Conservation (phyloP, 2,329 filamentous ascomycete species). For the Mycosphaerelloides madeirae region DNA sequence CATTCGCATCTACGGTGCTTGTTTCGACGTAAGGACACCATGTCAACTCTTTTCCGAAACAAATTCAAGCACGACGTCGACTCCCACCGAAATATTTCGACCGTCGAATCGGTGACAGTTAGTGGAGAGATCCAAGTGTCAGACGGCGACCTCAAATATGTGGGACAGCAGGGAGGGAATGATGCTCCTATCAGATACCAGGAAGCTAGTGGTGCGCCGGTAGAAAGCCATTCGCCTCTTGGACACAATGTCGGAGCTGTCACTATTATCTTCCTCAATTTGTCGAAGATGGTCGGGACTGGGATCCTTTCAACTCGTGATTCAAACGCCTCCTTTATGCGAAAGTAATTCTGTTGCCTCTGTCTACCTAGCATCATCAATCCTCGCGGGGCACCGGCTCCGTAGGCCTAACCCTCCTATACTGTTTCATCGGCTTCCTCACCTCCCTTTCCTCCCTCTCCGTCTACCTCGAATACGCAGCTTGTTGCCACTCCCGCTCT, state of each 20-base stretch:
- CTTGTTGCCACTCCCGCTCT: constrained; percentile 63
- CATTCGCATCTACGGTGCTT: too few species aligned
- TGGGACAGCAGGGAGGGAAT: constrained; percentile 46
- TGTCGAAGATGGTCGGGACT: constrained; percentile 59
- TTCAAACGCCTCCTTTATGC: constrained; percentile 30
- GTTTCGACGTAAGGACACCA: too few species aligned
- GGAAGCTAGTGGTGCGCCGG: constrained; percentile 58
- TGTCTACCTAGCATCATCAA: constrained; percentile 46
- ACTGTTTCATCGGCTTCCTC: constrained; percentile 60
- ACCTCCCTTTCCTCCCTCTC: constrained; percentile 53
- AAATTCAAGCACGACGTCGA: too few species aligned
- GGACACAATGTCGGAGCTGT: constrained; percentile 55
- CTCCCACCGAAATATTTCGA: too few species aligned
- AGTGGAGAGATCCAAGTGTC: too few species aligned
- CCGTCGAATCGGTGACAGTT: too few species aligned
- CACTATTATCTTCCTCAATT: constrained; percentile 57
- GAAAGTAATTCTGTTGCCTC: not conserved
- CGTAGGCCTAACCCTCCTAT: constrained; percentile 58
- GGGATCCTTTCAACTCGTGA: constrained; percentile 52
- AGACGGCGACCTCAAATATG: constrained; percentile 35
- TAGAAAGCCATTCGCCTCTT: constrained; percentile 55
- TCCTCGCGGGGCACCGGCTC: constrained; percentile 59
- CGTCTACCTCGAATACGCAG: constrained; percentile 60
- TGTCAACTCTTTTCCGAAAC: too few species aligned
- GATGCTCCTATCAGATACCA: constrained; percentile 51